Conservation (phyloP, 129 eudicot genomes). For the carrot (Daucus carota) region DH1_v3.0 NC_030387.2:7062501-7063000, state of each 20-base stretch:
- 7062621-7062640: slow-evolving; percentile 35
- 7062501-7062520: slow-evolving; percentile 4
- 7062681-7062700: not conserved
- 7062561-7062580: slow-evolving; percentile 49
- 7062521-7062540: slow-evolving; percentile 14
- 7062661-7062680: not conserved
- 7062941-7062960: not conserved
- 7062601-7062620: slow-evolving; percentile 35
- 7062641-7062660: slow-evolving; percentile 8
- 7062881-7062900: not conserved
- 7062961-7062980: not conserved
- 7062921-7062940: too few relatives aligned
- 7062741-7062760: not conserved
- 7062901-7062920: not conserved
- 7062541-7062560: slow-evolving; percentile 52
- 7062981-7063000: not conserved
- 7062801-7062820: not conserved
- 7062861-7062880: not conserved
- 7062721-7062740: not conserved
- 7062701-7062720: not conserved
- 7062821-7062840: not conserved
- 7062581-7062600: slow-evolving; percentile 37
- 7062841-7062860: not conserved
- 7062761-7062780: not conserved
- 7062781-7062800: not conserved